Conservation (phyloP, 2,329 filamentous ascomycete genomes). For the Stemphylium lycopersici region DNA sequence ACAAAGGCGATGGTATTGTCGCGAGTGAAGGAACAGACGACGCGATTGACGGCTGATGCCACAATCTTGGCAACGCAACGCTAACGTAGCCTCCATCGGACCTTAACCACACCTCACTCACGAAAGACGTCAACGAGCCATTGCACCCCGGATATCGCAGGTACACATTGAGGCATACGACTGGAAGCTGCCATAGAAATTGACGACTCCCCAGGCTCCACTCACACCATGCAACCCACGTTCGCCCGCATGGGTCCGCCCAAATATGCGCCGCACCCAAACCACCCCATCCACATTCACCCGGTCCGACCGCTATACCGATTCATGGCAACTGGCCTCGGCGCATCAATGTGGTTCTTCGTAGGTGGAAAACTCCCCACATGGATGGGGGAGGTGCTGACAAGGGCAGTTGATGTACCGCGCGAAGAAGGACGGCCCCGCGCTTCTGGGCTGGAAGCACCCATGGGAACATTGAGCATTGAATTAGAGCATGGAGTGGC, state of each 20-base stretch:
- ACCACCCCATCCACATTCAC: slow-evolving; percentile 64
- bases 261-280: slow-evolving; percentile 49
- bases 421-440: slow-evolving; percentile 94
- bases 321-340: slow-evolving; percentile 82
- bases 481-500: neutral
- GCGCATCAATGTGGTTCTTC: slow-evolving; percentile 99
- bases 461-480: slow-evolving; percentile 54
- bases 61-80: slow-evolving; percentile 22
- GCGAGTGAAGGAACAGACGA: slow-evolving; percentile 24
- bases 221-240: slow-evolving; percentile 35
- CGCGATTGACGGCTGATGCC: slow-evolving; percentile 25
- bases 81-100: slow-evolving; percentile 25
- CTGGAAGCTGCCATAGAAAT: neutral
- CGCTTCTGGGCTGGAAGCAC: slow-evolving; percentile 90
- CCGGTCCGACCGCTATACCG: slow-evolving; percentile 75
- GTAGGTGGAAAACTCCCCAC: slow-evolving; percentile 61
- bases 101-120: slow-evolving; percentile 34
- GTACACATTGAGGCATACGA: slow-evolving; percentile 19
- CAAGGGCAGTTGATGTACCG: slow-evolving; percentile 82
- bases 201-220: slow-evolving; percentile 29
- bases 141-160: slow-evolving; percentile 36
- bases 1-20: slow-evolving; percentile 11
- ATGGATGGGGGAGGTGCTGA: slow-evolving; percentile 24
- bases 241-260: slow-evolving; percentile 44
- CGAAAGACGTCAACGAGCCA: slow-evolving; percentile 34